Evolutionary conservation across 2,329 filamentous ascomycete genomes (phyloP).

Genomic region (Plenodomus biglobosus): DNA sequence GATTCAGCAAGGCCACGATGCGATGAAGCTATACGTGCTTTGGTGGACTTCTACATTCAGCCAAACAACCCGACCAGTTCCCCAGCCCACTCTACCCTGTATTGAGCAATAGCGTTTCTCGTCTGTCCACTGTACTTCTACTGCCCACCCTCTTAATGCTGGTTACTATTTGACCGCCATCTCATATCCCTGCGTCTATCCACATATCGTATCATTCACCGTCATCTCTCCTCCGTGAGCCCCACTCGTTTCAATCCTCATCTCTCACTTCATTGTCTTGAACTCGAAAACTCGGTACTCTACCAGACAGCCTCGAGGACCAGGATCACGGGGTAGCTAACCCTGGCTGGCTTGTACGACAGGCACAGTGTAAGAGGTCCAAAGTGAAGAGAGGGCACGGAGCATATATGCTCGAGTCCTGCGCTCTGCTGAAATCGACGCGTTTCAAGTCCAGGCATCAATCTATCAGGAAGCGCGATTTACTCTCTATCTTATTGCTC

Average conservation of each 20-base stretch:
- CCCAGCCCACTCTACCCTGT: constrained; percentile 39
- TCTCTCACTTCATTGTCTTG: constrained; percentile 22
- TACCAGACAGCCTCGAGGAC: constrained; percentile 30
- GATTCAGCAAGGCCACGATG: constrained; percentile 41
- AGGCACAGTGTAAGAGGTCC: constrained; percentile 25
- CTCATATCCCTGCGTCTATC: constrained; percentile 25
- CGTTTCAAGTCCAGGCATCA: constrained; percentile 10
- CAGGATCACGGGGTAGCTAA: constrained; percentile 37
- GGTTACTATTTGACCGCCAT: constrained; percentile 26
- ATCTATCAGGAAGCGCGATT: not conserved
- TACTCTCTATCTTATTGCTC: not conserved
- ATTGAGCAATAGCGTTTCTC: constrained; percentile 38
- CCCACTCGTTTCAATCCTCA: constrained; percentile 10
- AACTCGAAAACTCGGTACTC: constrained; percentile 21
- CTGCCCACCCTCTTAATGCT: constrained; percentile 29
- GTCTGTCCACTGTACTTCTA: constrained; percentile 39
- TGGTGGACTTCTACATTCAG: constrained; percentile 45
- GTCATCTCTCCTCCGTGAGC: constrained; percentile 13
- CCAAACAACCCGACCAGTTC: constrained; percentile 42
- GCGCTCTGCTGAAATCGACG: constrained; percentile 14
- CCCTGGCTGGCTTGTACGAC: constrained; percentile 39
- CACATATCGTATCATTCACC: constrained; percentile 21
- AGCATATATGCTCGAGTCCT: constrained; percentile 43
- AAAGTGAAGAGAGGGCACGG: constrained; percentile 31
- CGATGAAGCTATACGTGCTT: constrained; percentile 40